Conservation (phyloP, 2,329 filamentous ascomycete species). For the Monilinia fructicola region DNA sequence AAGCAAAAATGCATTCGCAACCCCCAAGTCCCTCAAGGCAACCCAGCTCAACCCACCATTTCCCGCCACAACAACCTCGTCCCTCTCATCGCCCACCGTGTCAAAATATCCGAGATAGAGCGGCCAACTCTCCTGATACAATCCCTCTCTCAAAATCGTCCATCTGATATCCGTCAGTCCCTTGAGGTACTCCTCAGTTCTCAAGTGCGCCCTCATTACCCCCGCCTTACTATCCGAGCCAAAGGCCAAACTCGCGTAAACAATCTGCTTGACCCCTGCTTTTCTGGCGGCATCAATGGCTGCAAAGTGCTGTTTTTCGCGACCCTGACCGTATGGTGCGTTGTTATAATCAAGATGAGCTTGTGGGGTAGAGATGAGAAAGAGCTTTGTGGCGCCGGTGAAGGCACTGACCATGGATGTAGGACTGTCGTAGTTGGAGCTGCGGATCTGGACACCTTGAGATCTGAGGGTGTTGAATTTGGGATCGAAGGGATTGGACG, state of each 20-base stretch:
- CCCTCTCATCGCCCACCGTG: conserved; percentile 26
- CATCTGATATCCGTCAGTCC: conserved; percentile 20
- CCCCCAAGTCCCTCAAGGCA: conserved; percentile 33
- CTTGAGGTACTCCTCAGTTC: conserved; percentile 32
- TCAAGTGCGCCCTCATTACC: conserved; percentile 32
- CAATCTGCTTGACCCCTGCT: conserved; percentile 40
- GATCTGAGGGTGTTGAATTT: conserved; percentile 42
- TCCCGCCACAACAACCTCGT: conserved; percentile 34
- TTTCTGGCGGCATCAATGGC: conserved; percentile 39
- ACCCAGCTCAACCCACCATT: conserved; percentile 36
- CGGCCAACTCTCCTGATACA: conserved; percentile 37
- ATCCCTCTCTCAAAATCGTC: conserved; percentile 35
- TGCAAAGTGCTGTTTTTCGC: conserved; percentile 29
- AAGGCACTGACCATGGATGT: conserved; percentile 23
- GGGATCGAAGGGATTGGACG: conserved; percentile 30
- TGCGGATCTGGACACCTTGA: conserved; percentile 23
- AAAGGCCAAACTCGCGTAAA: conserved; percentile 41
- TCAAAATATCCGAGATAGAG: conserved; percentile 35
- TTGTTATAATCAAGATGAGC: conserved; percentile 43
- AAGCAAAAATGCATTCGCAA: conserved; percentile 32
- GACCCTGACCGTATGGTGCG: conserved; percentile 39
- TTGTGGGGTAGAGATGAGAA: conserved; percentile 37
- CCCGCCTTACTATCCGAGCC: conserved; percentile 26
- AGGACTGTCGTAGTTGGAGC: conserved; percentile 25
- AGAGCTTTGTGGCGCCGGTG: conserved; percentile 37